Conservation (phyloP, 2,329 filamentous ascomycete species). For the Aspergillus clavatus region DNA sequence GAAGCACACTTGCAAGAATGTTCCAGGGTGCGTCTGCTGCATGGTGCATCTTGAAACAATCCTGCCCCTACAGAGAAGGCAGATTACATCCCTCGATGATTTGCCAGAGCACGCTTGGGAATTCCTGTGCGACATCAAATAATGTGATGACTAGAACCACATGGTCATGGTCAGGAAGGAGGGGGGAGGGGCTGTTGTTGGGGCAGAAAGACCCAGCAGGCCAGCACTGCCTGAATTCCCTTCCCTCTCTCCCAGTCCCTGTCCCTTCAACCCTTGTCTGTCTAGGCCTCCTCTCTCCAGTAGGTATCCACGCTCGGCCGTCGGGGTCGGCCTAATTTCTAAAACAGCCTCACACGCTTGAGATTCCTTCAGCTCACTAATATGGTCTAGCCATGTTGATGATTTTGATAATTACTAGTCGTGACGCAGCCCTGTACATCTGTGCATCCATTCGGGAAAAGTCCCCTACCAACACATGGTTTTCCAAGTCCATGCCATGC, state of each 20-base stretch:
- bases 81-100: no score
- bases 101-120: no score
- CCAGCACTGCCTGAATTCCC: constrained; percentile 10
- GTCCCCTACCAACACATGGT: constrained; percentile 23
- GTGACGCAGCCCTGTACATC: constrained; percentile 21
- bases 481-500: constrained; percentile 12
- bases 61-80: background rate
- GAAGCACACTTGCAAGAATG: background rate
- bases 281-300: constrained; percentile 9
- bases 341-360: constrained; percentile 17
- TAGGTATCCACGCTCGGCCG: background rate
- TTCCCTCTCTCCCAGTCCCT: background rate
- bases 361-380: constrained; percentile 10
- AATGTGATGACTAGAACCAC: constrained; percentile 9
- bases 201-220: constrained; percentile 1
- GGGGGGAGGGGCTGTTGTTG: no score
- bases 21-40: background rate
- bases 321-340: constrained; percentile 20
- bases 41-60: background rate
- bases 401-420: background rate
- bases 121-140: background rate
- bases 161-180: constrained; percentile 10
- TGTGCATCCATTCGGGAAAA: constrained; percentile 18
- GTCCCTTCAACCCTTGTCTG: constrained; percentile 2
- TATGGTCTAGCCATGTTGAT: background rate